Percentiles rank a stretch among this genome's conserved stretches.
These are phyloP conservation scores for Deuterostichococcus epilithicus DNA, from an alignment of 139 green algal genomes.

Conservation along the genomic window DNA sequence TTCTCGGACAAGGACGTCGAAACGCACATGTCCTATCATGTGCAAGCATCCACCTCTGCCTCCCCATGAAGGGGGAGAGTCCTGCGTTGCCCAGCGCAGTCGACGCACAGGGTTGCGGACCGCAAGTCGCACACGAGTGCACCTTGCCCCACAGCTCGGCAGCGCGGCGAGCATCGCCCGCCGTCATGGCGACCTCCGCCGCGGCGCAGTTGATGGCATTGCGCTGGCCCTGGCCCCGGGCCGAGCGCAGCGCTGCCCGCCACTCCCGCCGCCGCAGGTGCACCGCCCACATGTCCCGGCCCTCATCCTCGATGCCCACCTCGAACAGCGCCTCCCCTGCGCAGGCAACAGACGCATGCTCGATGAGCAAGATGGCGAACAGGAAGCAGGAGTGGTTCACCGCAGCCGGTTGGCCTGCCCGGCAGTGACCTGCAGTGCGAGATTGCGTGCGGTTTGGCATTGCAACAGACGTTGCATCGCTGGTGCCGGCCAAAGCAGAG, in stretches of 20 bases:
- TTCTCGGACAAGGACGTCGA: too few species aligned
- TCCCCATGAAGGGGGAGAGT: too few species aligned
- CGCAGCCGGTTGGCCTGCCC: too few species aligned
- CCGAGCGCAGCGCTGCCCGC: background rate
- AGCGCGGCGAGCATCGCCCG: constrained; percentile 38
- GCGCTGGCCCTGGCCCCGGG: constrained; percentile 38
- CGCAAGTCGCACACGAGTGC: too few species aligned
- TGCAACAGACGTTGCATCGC: background rate
- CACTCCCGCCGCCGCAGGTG: constrained; percentile 63
- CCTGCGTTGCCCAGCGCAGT: too few species aligned
- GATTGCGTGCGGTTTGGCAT: background rate
- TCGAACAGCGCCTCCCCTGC: constrained; percentile 42
- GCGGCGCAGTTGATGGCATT: constrained; percentile 56
- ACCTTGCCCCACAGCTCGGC: constrained; percentile 58
- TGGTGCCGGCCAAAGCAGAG: background rate
- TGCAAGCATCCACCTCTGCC: too few species aligned
- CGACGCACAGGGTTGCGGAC: too few species aligned
- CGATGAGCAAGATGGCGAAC: background rate
- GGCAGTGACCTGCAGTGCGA: too few species aligned
- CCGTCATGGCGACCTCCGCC: constrained; percentile 44
- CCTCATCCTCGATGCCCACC: constrained; percentile 43
- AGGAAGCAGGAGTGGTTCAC: too few species aligned
- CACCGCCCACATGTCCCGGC: constrained; percentile 78
- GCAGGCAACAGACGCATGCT: background rate
- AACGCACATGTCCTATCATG: too few species aligned